A percentile compares a stretch with the other conserved stretches of the same genome.
phyloP scores from a whole-genome alignment of 306 rosid genomes.

The Trichosanthes cucumerina region DNA sequence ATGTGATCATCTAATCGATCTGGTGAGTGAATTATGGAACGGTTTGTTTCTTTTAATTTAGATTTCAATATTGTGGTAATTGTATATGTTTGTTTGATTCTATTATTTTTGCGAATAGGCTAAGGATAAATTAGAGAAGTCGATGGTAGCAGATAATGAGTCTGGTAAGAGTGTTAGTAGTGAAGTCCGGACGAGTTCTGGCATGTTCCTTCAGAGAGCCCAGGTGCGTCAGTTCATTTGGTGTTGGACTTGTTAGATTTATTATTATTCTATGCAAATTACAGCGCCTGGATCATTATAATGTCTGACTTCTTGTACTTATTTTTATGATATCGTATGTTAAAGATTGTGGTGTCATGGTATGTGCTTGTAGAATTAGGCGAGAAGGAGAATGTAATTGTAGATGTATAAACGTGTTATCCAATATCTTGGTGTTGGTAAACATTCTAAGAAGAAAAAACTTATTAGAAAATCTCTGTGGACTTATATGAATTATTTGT shows the following conservation, averaged over 20 bases:
- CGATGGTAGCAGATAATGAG: conserved; percentile 95
- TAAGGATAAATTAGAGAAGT: conserved; percentile 69
- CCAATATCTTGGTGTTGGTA: background rate
- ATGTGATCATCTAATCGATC: conserved; percentile 62
- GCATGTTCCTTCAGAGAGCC: conserved; percentile 70
- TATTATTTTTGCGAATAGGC: conserved; percentile 39
- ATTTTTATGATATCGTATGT: too few species aligned
- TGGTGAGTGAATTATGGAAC: conserved; percentile 31
- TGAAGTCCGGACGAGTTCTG: conserved; percentile 91
- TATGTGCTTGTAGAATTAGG: too few species aligned
- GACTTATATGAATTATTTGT: background rate
- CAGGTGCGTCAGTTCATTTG: conserved; percentile 39
- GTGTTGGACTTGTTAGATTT: background rate
- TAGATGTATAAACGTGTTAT: too few species aligned
- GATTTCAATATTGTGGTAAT: background rate
- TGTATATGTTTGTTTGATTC: background rate
- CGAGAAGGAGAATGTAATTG: too few species aligned
- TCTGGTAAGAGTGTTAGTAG: conserved; percentile 82
- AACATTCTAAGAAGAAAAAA: background rate
- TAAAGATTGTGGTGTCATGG: too few species aligned
- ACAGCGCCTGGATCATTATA: too few species aligned
- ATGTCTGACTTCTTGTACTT: too few species aligned
- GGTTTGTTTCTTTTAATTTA: background rate
- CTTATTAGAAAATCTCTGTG: background rate
- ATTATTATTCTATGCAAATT: background rate